Percentiles rank a stretch among this genome's conserved stretches.
These are phyloP conservation scores for Hemileccinum impolitum DNA, from an alignment of 768 basidiomycete species.

Conservation along the genomic window DNA sequence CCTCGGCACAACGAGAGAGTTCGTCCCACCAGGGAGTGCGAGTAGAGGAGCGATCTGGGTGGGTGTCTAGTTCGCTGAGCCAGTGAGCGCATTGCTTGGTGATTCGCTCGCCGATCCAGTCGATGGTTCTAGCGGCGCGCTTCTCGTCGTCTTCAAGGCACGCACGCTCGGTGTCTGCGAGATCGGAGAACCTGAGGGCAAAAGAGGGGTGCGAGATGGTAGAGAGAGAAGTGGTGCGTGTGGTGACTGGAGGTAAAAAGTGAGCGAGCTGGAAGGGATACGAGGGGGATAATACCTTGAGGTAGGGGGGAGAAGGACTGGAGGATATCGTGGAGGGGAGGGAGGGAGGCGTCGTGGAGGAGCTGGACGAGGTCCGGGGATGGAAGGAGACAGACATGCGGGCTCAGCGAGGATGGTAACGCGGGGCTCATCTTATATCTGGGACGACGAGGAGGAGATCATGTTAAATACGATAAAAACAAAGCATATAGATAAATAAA, in stretches of 20 bases:
- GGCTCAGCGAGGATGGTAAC: conserved; percentile 73
- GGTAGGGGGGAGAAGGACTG: conserved; percentile 85
- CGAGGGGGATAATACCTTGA: conserved; percentile 50
- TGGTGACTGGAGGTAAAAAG: conserved; percentile 54
- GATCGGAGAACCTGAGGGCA: conserved; percentile 73
- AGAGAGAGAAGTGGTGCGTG: conserved; percentile 68
- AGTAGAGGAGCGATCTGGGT: conserved; percentile 36
- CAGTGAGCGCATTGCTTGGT: conserved; percentile 59
- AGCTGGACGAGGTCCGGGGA: conserved; percentile 69
- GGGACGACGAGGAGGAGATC: not conserved
- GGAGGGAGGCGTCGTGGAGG: conserved; percentile 55
- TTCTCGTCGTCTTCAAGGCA: conserved; percentile 77
- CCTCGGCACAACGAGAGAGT: conserved; percentile 70
- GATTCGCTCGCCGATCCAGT: conserved; percentile 82
- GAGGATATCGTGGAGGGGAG: conserved; percentile 67
- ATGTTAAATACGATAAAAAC: not conserved
- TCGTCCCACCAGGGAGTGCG: conserved; percentile 89
- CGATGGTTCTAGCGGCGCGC: conserved; percentile 75
- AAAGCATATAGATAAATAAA: not conserved
- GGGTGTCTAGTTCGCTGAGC: conserved; percentile 62
- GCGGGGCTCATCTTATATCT: conserved; percentile 43
- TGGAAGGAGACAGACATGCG: conserved; percentile 72
- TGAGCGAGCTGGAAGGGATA: conserved; percentile 3
- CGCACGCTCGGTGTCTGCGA: conserved; percentile 66
- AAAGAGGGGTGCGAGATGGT: conserved; percentile 73